Conservation (phyloP, 768 basidiomycete species). For the Boletus coccyginus region DNA sequence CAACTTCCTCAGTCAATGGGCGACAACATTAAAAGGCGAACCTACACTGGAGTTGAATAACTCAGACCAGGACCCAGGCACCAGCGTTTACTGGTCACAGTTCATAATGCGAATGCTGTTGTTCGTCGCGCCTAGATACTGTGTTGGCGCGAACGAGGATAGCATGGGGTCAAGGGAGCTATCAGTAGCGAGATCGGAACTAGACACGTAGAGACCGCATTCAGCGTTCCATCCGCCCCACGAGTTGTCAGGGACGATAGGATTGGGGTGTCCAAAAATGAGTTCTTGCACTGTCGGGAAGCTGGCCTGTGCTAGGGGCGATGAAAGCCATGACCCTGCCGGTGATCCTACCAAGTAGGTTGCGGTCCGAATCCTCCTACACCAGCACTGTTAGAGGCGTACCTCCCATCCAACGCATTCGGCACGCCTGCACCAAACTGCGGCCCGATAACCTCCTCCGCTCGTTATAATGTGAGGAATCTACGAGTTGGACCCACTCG, state of each 20-base stretch:
- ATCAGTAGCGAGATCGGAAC: constrained; percentile 15
- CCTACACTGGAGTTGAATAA: constrained; percentile 35
- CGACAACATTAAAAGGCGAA: not conserved
- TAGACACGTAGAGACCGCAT: constrained; percentile 19
- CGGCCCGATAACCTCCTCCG: constrained; percentile 58
- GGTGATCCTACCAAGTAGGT: constrained; percentile 54
- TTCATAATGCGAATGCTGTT: constrained; percentile 31
- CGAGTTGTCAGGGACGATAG: constrained; percentile 13
- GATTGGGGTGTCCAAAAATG: constrained; percentile 29
- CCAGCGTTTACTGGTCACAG: constrained; percentile 34
- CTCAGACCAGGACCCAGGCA: constrained; percentile 41
- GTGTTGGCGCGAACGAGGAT: constrained; percentile 44
- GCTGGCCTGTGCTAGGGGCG: constrained; percentile 38
- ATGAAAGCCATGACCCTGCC: constrained; percentile 40
- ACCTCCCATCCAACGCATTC: constrained; percentile 47
- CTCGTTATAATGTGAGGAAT: constrained; percentile 46
- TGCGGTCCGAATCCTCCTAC: constrained; percentile 50
- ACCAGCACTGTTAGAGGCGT: constrained; percentile 35
- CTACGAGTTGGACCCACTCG: constrained; percentile 16
- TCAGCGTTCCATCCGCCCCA: constrained; percentile 37
- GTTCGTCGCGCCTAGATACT: constrained; percentile 43
- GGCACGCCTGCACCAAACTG: constrained; percentile 52
- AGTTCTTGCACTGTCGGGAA: constrained; percentile 40
- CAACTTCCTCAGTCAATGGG: constrained; percentile 3
- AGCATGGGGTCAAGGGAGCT: constrained; percentile 41